Evolutionary conservation across 371 early-diverging fungal genomes (phyloP).

Genomic region (Apophysomyces trapeziformis): DNA sequence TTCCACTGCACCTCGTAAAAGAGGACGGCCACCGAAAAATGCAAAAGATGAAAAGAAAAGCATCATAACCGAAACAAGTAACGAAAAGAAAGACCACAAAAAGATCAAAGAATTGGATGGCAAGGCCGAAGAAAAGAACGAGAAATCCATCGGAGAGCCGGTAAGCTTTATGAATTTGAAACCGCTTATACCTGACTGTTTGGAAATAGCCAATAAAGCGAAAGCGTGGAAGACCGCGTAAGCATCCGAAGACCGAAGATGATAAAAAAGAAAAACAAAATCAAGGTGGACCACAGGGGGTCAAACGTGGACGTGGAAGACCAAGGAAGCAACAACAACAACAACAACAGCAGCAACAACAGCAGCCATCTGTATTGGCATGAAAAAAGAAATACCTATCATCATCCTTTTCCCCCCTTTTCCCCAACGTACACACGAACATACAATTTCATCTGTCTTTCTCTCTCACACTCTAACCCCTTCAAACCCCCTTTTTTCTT

Average conservation of each 20-base stretch:
- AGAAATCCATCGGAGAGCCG: slow-evolving; percentile 1
- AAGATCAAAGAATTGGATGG: slow-evolving; percentile 2
- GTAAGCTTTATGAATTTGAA: neutral
- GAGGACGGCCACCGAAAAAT: slow-evolving; percentile 8
- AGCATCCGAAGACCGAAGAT: slow-evolving; percentile 1
- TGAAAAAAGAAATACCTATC: neutral
- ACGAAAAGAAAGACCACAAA: neutral
- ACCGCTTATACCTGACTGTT: neutral
- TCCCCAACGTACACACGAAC: neutral
- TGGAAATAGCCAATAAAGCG: slow-evolving; percentile 4
- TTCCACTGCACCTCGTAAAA: neutral
- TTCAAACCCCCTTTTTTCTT: neutral
- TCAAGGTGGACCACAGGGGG: neutral
- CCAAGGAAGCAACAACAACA: slow-evolving; percentile 7
- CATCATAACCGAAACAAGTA: neutral
- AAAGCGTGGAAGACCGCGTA: slow-evolving; percentile 11
- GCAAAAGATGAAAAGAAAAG: slow-evolving; percentile 1
- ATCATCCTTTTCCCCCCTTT: neutral
- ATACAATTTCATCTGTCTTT: too few species aligned
- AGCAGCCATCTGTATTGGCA: neutral
- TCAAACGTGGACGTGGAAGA: slow-evolving; percentile 5
- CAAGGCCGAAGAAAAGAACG: neutral
- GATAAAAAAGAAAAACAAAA: neutral
- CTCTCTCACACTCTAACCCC: neutral
- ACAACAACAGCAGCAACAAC: neutral